Conservation (phyloP, 106 monocot species). For the Hemerocallis citrina region DNA sequence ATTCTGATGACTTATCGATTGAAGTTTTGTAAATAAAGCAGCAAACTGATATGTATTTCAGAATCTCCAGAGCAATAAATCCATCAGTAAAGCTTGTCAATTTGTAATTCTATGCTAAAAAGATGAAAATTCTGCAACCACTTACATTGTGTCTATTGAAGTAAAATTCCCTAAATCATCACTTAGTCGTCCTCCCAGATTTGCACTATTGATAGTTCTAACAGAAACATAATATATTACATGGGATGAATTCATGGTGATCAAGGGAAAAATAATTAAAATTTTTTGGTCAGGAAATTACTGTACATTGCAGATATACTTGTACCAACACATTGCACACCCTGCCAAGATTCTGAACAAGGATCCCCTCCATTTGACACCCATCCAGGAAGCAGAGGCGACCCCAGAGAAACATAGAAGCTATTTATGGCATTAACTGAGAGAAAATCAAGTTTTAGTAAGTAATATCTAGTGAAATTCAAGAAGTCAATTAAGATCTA, state of each 20-base stretch:
- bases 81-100: neutral
- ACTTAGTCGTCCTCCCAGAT: conserved; percentile 84
- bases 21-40: neutral
- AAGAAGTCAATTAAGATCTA: no score
- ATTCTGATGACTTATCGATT: neutral
- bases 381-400: conserved; percentile 90
- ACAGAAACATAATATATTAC: conserved; percentile 8
- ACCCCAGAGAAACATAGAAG: conserved; percentile 73
- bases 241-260: neutral
- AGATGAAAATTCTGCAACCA: neutral
- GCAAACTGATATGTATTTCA: neutral
- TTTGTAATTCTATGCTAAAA: neutral
- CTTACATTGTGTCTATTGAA: conserved; percentile 80
- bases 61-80: conserved; percentile 3
- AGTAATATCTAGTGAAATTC: no score
- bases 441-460: conserved; percentile 5
- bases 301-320: conserved; percentile 84
- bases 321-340: conserved; percentile 64
- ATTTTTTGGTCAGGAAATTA: conserved; percentile 13
- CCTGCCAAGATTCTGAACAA: conserved; percentile 78
- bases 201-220: conserved; percentile 80
- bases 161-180: conserved; percentile 62
- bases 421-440: conserved; percentile 90
- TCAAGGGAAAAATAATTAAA: neutral
- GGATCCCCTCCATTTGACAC: conserved; percentile 82